Percentiles rank a stretch among this genome's conserved stretches.
These are phyloP conservation scores for Backusella macrospora DNA, from an alignment of 192 early-diverging fungal genomes.

Conservation along the genomic window DNA sequence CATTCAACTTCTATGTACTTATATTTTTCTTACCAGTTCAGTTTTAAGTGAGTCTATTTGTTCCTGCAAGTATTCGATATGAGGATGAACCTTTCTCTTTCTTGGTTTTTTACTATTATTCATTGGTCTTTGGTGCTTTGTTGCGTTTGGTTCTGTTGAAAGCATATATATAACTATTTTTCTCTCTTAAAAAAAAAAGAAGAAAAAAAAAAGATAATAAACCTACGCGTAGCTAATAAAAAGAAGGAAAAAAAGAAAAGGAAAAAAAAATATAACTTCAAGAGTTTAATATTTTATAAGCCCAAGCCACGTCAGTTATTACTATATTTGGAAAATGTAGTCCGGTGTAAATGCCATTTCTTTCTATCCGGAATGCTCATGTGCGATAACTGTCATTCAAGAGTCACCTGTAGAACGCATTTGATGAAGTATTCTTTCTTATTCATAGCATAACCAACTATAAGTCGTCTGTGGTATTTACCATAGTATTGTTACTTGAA, in stretches of 20 bases:
- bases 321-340: not conserved
- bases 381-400: too few species aligned
- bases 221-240: not conserved
- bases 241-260: not conserved
- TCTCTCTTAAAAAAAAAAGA: not conserved
- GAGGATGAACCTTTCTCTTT: conserved; percentile 15
- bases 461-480: too few species aligned
- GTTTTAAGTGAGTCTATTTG: not conserved
- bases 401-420: too few species aligned
- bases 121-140: not conserved
- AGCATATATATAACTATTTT: not conserved
- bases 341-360: not conserved
- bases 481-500: too few species aligned
- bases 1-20: not conserved
- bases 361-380: too few species aligned
- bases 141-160: not conserved
- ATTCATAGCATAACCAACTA: too few species aligned
- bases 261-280: not conserved
- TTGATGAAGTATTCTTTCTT: too few species aligned
- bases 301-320: conserved; percentile 7
- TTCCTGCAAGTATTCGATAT: conserved; percentile 13
- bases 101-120: not conserved
- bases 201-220: not conserved
- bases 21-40: conserved; percentile 4
- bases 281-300: not conserved